Evolutionary conservation across 495 filamentous ascomycete genomes (phyloP).

Genomic region (Aspergillus cristatus): DNA sequence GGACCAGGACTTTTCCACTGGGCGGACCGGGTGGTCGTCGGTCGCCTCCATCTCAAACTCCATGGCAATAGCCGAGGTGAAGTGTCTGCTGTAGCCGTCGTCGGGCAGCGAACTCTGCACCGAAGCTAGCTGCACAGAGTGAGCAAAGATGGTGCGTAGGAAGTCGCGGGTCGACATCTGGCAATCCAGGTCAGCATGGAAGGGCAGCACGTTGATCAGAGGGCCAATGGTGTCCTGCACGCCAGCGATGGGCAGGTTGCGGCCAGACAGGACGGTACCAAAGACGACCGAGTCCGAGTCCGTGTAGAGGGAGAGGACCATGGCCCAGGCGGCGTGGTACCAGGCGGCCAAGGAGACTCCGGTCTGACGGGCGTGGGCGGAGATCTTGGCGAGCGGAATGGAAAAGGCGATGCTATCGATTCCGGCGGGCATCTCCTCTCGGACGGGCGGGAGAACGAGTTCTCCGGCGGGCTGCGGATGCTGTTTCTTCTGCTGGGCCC

Average conservation of each 20-base stretch:
- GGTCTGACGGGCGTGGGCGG: not conserved
- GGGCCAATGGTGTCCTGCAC: conserved; percentile 2
- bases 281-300: conserved; percentile 34
- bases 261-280: conserved; percentile 26
- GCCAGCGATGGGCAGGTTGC: conserved; percentile 8
- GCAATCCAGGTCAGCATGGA: not conserved
- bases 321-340: conserved; percentile 31
- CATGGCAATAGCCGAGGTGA: not conserved
- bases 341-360: not conserved
- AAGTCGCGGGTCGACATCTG: not conserved
- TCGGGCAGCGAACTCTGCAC: not conserved
- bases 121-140: not conserved
- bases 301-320: conserved; percentile 34
- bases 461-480: not conserved
- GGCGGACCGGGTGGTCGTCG: not conserved
- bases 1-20: not conserved
- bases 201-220: not conserved
- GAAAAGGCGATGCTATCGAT: not conserved
- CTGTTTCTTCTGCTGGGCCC: not conserved
- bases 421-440: not conserved
- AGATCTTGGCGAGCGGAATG: not conserved
- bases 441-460: not conserved
- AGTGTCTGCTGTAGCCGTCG: conserved; percentile 1
- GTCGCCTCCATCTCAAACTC: not conserved
- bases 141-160: not conserved